Percentiles rank a stretch among this genome's conserved stretches.
These are phyloP conservation scores for Rhodotorula sp. DNA, from an alignment of 1,284 basidiomycete species.

Conservation along the genomic window DNA sequence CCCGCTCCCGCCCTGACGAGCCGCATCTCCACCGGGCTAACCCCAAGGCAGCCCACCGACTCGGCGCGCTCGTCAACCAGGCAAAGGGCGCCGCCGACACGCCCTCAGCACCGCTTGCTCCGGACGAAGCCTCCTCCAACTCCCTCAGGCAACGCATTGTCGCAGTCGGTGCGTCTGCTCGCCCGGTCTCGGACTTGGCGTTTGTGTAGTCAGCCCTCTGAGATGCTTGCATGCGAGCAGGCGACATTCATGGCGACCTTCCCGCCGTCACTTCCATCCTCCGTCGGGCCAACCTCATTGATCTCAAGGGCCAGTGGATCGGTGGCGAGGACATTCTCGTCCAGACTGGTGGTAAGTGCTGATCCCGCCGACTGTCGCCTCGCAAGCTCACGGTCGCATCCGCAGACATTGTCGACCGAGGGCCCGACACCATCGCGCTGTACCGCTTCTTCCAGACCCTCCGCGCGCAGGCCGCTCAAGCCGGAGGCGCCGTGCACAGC, in stretches of 20 bases:
- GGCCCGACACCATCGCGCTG: conserved; percentile 79
- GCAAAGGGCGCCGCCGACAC: not conserved
- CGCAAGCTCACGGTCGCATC: not conserved
- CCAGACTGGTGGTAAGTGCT: conserved; percentile 37
- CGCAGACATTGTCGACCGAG: conserved; percentile 79
- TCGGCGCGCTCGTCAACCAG: conserved; percentile 7
- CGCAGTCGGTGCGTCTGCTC: conserved; percentile 8
- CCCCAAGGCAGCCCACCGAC: not conserved
- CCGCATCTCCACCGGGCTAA: not conserved
- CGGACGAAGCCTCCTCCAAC: not conserved
- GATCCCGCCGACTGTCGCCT: no score
- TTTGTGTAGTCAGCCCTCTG: not conserved
- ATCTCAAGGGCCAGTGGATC: conserved; percentile 34
- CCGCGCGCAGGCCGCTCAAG: conserved; percentile 67
- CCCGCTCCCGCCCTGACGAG: not conserved
- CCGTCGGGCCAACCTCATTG: conserved; percentile 15
- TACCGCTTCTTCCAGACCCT: conserved; percentile 79
- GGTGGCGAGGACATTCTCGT: conserved; percentile 34
- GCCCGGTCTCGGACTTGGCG: not conserved
- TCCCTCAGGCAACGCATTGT: conserved; percentile 21
- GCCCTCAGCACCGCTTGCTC: not conserved
- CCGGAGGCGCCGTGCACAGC: conserved; percentile 65
- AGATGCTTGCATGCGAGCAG: not conserved
- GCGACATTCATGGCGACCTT: conserved; percentile 40
- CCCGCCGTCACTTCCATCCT: conserved; percentile 23